Conservation (phyloP, 2,329 filamentous ascomycete species). For the Verticillium tricorpus region DNA sequence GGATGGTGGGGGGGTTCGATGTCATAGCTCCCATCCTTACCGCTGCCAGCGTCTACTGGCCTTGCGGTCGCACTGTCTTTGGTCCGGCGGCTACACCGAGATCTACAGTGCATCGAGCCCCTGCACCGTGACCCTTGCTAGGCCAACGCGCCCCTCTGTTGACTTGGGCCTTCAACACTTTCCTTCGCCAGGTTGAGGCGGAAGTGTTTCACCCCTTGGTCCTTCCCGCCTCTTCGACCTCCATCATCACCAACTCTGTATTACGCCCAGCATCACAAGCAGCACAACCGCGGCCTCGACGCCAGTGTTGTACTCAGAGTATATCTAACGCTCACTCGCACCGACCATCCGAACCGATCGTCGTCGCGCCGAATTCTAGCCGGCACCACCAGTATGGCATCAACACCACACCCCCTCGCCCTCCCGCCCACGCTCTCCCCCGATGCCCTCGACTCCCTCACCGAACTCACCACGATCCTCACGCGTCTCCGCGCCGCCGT, state of each 20-base stretch:
- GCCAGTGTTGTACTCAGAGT: no score
- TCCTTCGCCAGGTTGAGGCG: background rate
- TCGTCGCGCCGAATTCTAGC: background rate
- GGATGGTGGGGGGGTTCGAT: background rate
- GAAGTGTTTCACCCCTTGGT: background rate
- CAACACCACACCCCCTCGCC: slow-evolving; percentile 35
- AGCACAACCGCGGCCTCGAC: no score
- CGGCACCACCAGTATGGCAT: background rate
- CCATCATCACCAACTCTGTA: background rate
- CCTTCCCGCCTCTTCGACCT: background rate
- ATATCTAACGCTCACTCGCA: no score
- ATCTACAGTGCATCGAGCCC: background rate
- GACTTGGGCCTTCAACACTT: slow-evolving; percentile 9
- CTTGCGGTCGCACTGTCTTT: slow-evolving; percentile 3
- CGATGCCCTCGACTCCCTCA: slow-evolving; percentile 80
- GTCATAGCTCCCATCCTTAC: slow-evolving; percentile 2
- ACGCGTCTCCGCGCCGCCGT: slow-evolving; percentile 60
- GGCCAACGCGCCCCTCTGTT: slow-evolving; percentile 12
- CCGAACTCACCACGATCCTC: slow-evolving; percentile 74
- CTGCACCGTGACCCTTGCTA: background rate
- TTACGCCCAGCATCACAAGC: no score
- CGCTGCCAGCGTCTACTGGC: slow-evolving; percentile 5
- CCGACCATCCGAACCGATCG: no score
- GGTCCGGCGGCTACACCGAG: no score
- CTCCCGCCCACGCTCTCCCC: slow-evolving; percentile 66